Percentiles rank a stretch among this genome's conserved stretches.
These are phyloP conservation scores for Rhodotorula sphaerocarpa DNA, from an alignment of 768 basidiomycete genomes.

Conservation along the genomic window DNA sequence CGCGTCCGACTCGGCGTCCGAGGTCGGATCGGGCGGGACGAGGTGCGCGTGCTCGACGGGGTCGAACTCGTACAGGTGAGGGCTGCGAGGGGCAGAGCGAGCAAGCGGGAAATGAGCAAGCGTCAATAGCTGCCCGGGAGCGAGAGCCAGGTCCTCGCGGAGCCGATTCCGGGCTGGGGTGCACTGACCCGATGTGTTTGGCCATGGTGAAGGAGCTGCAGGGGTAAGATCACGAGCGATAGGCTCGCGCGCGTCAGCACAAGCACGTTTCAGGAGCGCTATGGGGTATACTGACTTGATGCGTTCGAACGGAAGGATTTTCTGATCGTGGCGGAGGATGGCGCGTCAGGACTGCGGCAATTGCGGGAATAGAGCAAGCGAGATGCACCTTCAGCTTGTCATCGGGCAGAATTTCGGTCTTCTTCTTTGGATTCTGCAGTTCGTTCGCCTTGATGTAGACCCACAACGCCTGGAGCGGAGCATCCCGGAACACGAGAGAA, in stretches of 20 bases:
- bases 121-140: neutral
- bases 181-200: constrained; percentile 16
- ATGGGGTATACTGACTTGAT: constrained; percentile 9
- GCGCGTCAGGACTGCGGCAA: too few relatives aligned
- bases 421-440: constrained; percentile 17
- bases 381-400: constrained; percentile 1
- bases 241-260: too few relatives aligned
- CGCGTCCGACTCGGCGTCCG: neutral
- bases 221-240: neutral
- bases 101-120: neutral
- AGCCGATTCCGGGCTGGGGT: neutral
- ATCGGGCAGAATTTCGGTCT: constrained; percentile 23
- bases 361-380: too few relatives aligned
- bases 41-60: constrained; percentile 19
- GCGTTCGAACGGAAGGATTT: neutral
- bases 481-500: neutral
- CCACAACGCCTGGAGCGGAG: neutral
- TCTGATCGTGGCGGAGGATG: too few relatives aligned
- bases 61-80: constrained; percentile 19
- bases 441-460: constrained; percentile 23
- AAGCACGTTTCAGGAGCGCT: neutral
- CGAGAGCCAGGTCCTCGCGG: neutral
- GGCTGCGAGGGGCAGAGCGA: neutral
- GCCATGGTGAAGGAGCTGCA: constrained; percentile 26
- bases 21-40: neutral